Conservation (phyloP, 495 filamentous ascomycete genomes). For the Patellaria atrata region DNA sequence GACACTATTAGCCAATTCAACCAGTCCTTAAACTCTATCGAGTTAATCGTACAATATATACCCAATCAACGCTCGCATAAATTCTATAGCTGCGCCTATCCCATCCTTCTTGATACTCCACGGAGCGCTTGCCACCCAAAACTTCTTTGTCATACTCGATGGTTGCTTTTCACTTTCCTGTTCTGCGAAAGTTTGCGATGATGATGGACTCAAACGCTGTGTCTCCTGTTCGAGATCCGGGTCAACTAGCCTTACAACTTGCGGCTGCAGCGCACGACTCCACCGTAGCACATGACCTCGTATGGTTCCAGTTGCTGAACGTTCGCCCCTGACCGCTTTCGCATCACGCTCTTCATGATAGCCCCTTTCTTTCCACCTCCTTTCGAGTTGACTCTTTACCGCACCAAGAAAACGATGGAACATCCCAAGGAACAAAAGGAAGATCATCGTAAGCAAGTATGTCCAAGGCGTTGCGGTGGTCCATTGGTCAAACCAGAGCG, state of each 20-base stretch:
- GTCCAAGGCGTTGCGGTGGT: constrained; percentile 4
- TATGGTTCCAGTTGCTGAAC: background rate
- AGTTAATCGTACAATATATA: constrained; percentile 5
- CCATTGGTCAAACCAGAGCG: constrained; percentile 8
- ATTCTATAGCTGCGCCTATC: constrained; percentile 2
- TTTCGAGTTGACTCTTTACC: constrained; percentile 5
- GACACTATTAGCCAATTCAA: background rate
- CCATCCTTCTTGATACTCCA: constrained; percentile 9
- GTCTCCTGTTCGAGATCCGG: constrained; percentile 4
- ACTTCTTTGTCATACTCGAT: background rate
- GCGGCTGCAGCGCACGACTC: constrained; percentile 3
- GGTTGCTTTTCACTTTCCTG: background rate
- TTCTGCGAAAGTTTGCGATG: background rate
- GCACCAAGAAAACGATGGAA: constrained; percentile 9
- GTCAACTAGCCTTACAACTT: background rate
- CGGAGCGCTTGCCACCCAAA: constrained; percentile 1
- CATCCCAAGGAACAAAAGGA: constrained; percentile 8
- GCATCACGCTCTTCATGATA: background rate
- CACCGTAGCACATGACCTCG: constrained; percentile 1
- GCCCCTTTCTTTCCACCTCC: constrained; percentile 3
- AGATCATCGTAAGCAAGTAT: constrained; percentile 7
- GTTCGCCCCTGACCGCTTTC: background rate
- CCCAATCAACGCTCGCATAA: constrained; percentile 5
- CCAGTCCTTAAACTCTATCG: background rate
- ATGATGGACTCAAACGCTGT: constrained; percentile 4